A percentile compares a stretch with the other conserved stretches of the same genome.
Conservation (phyloP, 768 basidiomycete species). For the Rhizopogon rudus region DNA sequence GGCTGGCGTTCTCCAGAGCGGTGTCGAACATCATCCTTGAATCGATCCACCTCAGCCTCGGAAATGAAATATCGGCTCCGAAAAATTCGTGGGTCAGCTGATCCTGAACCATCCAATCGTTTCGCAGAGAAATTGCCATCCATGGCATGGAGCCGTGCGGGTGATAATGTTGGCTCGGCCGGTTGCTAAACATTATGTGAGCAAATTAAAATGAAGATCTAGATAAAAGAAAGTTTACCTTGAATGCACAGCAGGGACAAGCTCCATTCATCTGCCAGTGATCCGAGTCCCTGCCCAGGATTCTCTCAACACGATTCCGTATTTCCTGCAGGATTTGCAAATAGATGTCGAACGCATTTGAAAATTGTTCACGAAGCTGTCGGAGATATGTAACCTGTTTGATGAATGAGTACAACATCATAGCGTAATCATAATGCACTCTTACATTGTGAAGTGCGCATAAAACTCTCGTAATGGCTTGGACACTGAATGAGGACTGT, state of each 20-base stretch:
- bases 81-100: conserved; percentile 14
- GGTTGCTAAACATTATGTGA: not conserved
- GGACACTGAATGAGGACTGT: not conserved
- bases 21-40: conserved; percentile 9
- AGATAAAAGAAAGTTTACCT: not conserved
- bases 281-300: not conserved
- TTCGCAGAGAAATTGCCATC: conserved; percentile 33
- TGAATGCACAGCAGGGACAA: not conserved
- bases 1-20: not conserved
- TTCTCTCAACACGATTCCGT: not conserved
- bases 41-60: conserved; percentile 21
- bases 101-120: conserved; percentile 17
- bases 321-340: not conserved
- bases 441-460: not conserved
- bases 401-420: not conserved
- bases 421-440: not conserved
- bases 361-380: not conserved
- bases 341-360: not conserved
- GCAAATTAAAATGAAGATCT: not conserved
- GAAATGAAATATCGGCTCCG: conserved; percentile 23
- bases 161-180: conserved; percentile 23
- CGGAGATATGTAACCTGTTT: not conserved
- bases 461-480: not conserved
- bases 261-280: not conserved
- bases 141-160: conserved; percentile 18